Percentiles rank a stretch among this genome's conserved stretches.
Conservation (phyloP, 2,329 filamentous ascomycete genomes). For the Cercospora brassicicola region DNA sequence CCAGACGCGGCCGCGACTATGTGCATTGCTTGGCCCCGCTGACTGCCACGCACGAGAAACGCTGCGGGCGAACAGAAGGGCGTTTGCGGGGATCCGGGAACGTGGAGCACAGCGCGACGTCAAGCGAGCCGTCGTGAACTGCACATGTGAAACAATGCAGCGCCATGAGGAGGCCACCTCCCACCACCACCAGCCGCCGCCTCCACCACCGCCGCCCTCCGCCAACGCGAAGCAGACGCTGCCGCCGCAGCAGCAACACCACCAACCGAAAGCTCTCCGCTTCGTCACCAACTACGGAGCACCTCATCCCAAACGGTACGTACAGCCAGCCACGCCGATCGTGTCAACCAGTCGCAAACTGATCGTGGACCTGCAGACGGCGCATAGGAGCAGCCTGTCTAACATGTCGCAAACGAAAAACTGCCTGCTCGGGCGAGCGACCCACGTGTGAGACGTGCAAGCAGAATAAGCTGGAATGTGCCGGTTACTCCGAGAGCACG, state of each 20-base stretch:
- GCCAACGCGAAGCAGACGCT: neutral
- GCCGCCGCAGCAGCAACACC: conserved; percentile 11
- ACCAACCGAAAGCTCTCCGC: conserved; percentile 45
- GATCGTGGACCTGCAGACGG: conserved; percentile 48
- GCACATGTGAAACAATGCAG: conserved; percentile 26
- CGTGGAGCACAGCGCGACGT: conserved; percentile 1
- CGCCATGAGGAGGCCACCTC: conserved; percentile 13
- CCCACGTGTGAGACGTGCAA: conserved; percentile 49
- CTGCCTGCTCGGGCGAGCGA: conserved; percentile 49
- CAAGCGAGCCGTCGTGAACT: conserved; percentile 6
- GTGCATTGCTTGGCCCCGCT: neutral
- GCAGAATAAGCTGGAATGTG: conserved; percentile 52
- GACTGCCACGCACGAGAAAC: neutral
- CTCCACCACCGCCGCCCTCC: conserved; percentile 8
- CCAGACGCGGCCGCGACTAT: neutral
- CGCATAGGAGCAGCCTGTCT: conserved; percentile 71
- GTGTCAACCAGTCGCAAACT: neutral
- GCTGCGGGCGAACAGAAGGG: neutral
- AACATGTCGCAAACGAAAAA: conserved; percentile 53
- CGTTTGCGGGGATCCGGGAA: conserved; percentile 16
- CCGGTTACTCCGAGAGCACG: conserved; percentile 46
- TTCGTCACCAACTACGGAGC: conserved; percentile 82
- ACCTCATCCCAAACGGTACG: conserved; percentile 66
- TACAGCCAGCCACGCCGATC: neutral
- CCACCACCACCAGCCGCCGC: conserved; percentile 8